Evolutionary conservation across 768 basidiomycete species (phyloP).

Genomic region (Fomitopsis serialis): DNA sequence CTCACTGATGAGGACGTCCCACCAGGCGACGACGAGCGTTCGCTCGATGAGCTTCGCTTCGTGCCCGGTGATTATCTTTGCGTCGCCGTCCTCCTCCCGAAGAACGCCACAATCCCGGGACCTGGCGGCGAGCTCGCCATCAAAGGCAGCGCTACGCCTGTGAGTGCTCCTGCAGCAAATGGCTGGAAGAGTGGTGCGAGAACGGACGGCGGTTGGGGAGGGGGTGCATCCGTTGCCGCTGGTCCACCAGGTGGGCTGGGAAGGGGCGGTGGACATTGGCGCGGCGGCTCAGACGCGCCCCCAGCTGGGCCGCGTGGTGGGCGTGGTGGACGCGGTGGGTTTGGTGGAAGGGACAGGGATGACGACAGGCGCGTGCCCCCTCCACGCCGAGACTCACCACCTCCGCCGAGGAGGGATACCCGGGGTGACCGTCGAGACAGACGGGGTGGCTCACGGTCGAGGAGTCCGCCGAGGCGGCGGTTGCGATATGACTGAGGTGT

Average conservation of each 20-base stretch:
- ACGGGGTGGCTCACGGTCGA: slow-evolving; percentile 32
- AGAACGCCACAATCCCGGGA: slow-evolving; percentile 40
- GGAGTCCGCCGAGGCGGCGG: slow-evolving; percentile 37
- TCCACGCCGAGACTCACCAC: slow-evolving; percentile 39
- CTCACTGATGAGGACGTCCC: slow-evolving; percentile 41
- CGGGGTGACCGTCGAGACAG: slow-evolving; percentile 25
- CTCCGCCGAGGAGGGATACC: slow-evolving; percentile 31
- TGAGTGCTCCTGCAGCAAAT: slow-evolving; percentile 24
- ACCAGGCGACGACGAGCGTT: slow-evolving; percentile 41
- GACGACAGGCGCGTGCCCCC: slow-evolving; percentile 36
- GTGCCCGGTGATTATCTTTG: slow-evolving; percentile 78
- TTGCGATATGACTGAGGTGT: slow-evolving; percentile 15
- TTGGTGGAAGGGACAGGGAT: slow-evolving; percentile 19
- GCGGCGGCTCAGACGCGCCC: slow-evolving; percentile 57
- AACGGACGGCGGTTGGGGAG: slow-evolving; percentile 47
- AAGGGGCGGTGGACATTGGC: slow-evolving; percentile 62
- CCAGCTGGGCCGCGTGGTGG: slow-evolving; percentile 34
- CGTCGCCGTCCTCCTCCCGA: slow-evolving; percentile 71
- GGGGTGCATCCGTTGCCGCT: slow-evolving; percentile 27
- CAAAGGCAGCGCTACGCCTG: slow-evolving; percentile 43
- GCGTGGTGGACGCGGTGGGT: slow-evolving; percentile 37
- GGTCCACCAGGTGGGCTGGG: slow-evolving; percentile 40
- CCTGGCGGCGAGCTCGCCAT: slow-evolving; percentile 44
- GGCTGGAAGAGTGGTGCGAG: slow-evolving; percentile 29
- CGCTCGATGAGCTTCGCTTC: slow-evolving; percentile 75